Conservation (phyloP, 2,329 filamentous ascomycete genomes). For the Penicillium griseofulvum region DNA sequence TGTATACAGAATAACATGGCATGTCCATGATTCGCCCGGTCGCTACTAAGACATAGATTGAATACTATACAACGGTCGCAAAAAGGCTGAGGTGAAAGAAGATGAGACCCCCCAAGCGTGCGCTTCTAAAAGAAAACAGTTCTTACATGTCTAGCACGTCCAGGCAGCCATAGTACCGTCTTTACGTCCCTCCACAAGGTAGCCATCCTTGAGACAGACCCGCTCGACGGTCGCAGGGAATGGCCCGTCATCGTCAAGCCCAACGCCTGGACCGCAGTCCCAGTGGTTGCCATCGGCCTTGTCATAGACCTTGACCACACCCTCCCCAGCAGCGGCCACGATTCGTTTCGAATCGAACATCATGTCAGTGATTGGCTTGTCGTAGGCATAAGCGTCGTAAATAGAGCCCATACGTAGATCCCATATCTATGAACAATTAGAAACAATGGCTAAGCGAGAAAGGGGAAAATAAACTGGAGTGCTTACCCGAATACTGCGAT, state of each 20-base stretch:
- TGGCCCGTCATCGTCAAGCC: constrained; percentile 62
- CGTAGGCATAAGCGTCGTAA: constrained; percentile 93
- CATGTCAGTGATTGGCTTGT: constrained; percentile 88
- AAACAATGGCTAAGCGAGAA: neutral
- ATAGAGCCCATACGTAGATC: constrained; percentile 95
- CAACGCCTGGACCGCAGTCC: constrained; percentile 86
- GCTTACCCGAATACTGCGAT: constrained; percentile 89
- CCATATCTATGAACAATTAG: constrained; percentile 71
- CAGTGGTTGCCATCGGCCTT: constrained; percentile 94
- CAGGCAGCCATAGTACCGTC: constrained; percentile 90
- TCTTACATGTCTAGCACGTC: constrained; percentile 59
- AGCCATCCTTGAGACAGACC: constrained; percentile 89
- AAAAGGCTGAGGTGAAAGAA: constrained; percentile 5
- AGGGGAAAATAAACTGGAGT: neutral
- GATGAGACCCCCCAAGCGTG: constrained; percentile 8
- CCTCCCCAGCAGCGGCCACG: constrained; percentile 83
- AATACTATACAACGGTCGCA: constrained; percentile 26
- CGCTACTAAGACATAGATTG: constrained; percentile 19
- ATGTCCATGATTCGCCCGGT: constrained; percentile 10
- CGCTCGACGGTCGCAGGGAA: constrained; percentile 71
- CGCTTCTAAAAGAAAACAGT: neutral
- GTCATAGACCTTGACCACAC: constrained; percentile 96
- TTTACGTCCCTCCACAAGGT: constrained; percentile 82
- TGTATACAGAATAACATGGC: constrained; percentile 13
- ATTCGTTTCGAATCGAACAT: constrained; percentile 94